A percentile compares a stretch with the other conserved stretches of the same genome.
Conservation (phyloP, 352 stramenopile genomes). For the Globisporangium polare region DNA sequence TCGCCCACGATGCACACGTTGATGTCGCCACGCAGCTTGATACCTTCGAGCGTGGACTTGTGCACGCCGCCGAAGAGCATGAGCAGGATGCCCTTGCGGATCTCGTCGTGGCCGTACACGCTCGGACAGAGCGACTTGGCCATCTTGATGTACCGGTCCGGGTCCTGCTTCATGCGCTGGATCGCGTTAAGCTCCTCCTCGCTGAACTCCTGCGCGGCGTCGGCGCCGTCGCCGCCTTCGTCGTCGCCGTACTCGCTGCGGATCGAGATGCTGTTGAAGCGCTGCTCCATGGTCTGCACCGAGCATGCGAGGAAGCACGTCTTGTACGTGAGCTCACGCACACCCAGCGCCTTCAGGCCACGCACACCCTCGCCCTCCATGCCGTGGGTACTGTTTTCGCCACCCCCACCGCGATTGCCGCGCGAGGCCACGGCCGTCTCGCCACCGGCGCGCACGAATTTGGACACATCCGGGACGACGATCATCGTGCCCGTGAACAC, state of each 20-base stretch:
- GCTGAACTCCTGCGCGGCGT: conserved; percentile 78
- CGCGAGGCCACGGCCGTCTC: conserved; percentile 64
- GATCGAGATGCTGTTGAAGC: conserved; percentile 86
- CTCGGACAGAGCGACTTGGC: conserved; percentile 94
- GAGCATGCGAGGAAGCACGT: conserved; percentile 96
- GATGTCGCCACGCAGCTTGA: conserved; percentile 98
- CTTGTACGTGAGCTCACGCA: conserved; percentile 97
- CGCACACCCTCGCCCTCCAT: conserved; percentile 91
- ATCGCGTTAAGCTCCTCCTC: conserved; percentile 92
- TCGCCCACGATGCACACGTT: conserved; percentile 99
- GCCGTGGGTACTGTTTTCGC: conserved; percentile 72
- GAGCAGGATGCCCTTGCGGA: conserved; percentile 92
- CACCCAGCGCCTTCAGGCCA: conserved; percentile 93
- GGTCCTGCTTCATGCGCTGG: conserved; percentile 86
- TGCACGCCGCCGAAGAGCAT: conserved; percentile 98
- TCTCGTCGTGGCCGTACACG: conserved; percentile 98
- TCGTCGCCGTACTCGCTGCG: conserved; percentile 70
- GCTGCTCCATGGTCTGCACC: conserved; percentile 90
- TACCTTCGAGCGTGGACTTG: conserved; percentile 96
- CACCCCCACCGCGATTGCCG: conserved; percentile 23
- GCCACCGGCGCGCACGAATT: conserved; percentile 74
- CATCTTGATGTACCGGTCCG: conserved; percentile 92
- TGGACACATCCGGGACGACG: conserved; percentile 94
- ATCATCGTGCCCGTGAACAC: conserved; percentile 95
- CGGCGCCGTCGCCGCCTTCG: conserved; percentile 22